phyloP scores from a whole-genome alignment of 73 alveolate species.

The Paramecium sexaurelia region DNA sequence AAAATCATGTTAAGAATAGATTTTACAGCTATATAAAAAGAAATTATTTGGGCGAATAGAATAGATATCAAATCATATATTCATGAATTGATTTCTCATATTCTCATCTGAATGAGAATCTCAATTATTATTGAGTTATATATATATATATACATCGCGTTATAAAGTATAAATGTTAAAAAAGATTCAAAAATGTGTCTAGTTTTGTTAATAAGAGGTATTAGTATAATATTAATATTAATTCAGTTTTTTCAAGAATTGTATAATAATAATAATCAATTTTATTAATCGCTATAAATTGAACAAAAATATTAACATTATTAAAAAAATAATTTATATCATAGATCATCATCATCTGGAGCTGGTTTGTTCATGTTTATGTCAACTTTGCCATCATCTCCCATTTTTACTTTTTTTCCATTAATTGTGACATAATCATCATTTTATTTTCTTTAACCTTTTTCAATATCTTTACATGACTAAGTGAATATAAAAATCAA shows the following conservation, averaged over 20 bases:
- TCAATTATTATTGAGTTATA: conserved; percentile 40
- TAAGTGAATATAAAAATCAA: background rate
- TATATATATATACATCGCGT: conserved; percentile 9
- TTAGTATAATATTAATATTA: background rate
- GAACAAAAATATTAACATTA: background rate
- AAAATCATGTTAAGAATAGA: conserved; percentile 55
- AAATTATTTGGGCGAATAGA: background rate
- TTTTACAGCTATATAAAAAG: conserved; percentile 24
- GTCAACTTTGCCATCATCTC: conserved; percentile 55
- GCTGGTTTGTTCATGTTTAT: conserved; percentile 52
- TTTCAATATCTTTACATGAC: conserved; percentile 48
- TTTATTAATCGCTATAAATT: background rate
- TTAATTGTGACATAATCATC: conserved; percentile 52
- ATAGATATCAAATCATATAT: conserved; percentile 3
- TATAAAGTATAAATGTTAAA: background rate
- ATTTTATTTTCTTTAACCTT: conserved; percentile 29
- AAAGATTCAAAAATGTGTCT: background rate
- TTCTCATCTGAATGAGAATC: background rate
- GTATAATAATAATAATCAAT: background rate
- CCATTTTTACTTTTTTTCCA: conserved; percentile 46
- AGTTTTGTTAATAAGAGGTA: background rate
- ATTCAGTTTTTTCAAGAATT: conserved; percentile 49
- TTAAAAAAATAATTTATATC: background rate
- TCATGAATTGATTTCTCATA: background rate
- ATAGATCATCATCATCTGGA: conserved; percentile 57